Base-by-base conservation (phyloP, 202 grass and related monocot genomes). In the Setaria viridis region DNA sequence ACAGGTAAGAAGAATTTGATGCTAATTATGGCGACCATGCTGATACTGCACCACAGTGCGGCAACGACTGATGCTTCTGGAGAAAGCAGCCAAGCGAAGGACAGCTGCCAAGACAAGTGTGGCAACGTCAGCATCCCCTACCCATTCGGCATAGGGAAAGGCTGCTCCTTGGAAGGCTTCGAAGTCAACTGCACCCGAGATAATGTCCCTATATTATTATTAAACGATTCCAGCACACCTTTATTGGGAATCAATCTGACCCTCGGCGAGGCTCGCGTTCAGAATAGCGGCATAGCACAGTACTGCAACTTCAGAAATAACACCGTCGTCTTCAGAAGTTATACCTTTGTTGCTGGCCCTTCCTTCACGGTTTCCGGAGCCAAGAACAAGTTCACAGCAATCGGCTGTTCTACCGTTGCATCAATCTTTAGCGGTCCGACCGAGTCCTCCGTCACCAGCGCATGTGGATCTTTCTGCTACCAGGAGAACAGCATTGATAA, bases 111-210 rank as follows among this genome's bases (percentile, higher is more conserved):
- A 19, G 13, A 29, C 1, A 80, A 58, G 4, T 89, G 81, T 64
- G 81, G 87, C 33, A 43, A 53, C 2, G 1, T 89, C 7, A 75
- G 39, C 57, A 85, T 89, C 39, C 87, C 76, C 4, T 89, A 80
- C 50, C 81, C 81, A 0, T 87, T 87, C 2, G 85, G 85, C 39
- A 76, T 20, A 0, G 39, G 50, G 19, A 13, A 46, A 2, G 50
- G 16, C 3, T 87, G 71, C 60, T 76, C 60, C 70, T 21, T 2
- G 13, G 48, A 79, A 11, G 35, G 37, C 39, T 70, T 70, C 12
- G 9, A 70, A 70, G 67, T 70, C 19, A 0, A 12, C 19, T 70
- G 67, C 41, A 3, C 39, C 7, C 9, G 0, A 41, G 65, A 43
- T 43, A 39, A 43, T n/a, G 3, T 68, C 37, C 3, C 66, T 0